Conservation (phyloP, 148 eudicot species). For the Gaultheria prostrata region DNA sequence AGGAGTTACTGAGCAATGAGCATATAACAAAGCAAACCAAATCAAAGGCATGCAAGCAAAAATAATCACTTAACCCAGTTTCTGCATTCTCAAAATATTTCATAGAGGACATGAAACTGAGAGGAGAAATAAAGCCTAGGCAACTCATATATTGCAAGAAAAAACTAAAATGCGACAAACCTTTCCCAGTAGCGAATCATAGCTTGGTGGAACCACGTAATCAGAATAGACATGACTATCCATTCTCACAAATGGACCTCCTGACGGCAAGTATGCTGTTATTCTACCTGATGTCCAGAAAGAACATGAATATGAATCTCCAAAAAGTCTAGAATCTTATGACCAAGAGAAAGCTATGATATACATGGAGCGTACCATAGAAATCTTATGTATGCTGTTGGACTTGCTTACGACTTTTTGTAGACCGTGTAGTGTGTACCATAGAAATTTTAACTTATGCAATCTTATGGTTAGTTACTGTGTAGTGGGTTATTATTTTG, state of each 20-base stretch:
- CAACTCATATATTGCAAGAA: not conserved
- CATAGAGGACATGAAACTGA: not conserved
- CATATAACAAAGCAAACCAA: not conserved
- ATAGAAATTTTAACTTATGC: not conserved
- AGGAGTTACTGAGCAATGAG: not conserved
- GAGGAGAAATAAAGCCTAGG: not conserved
- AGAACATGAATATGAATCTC: constrained; percentile 9
- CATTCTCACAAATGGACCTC: constrained; percentile 98
- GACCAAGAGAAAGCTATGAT: not conserved
- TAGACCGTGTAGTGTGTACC: not conserved
- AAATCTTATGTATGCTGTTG: not conserved
- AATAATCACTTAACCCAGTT: not conserved
- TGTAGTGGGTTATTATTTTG: not conserved
- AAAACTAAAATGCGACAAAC: constrained; percentile 32
- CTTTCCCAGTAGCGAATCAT: constrained; percentile 97
- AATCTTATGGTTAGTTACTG: not conserved
- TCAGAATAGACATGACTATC: constrained; percentile 98
- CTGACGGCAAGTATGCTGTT: constrained; percentile 85
- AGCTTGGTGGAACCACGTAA: constrained; percentile 96
- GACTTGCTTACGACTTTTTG: not conserved
- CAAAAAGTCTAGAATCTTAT: not conserved
- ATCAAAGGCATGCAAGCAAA: constrained; percentile 7
- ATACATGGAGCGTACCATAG: not conserved
- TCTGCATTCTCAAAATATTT: not conserved
- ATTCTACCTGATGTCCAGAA: constrained; percentile 58